Evolutionary conservation across 371 early-diverging fungal genomes (phyloP).

Genomic region (Lichtheimia hyalospora): DNA sequence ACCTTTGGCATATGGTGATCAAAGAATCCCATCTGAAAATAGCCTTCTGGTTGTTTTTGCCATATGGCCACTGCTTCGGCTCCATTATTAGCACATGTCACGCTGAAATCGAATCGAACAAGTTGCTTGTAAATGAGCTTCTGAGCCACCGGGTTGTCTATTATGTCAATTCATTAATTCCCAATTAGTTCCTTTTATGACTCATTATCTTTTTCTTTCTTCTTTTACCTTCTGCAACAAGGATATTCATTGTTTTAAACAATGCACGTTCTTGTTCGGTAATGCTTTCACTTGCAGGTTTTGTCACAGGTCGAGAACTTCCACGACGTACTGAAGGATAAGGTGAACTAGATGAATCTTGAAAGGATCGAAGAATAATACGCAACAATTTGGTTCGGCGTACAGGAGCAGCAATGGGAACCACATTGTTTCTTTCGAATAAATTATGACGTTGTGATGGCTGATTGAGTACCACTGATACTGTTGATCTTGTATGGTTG

Average conservation of each 20-base stretch:
- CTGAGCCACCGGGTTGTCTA: slow-evolving; percentile 51
- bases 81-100: slow-evolving; percentile 48
- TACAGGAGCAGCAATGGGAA: slow-evolving; percentile 54
- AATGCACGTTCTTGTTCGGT: slow-evolving; percentile 27
- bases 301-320: neutral
- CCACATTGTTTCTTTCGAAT: slow-evolving; percentile 18
- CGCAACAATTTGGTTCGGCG: slow-evolving; percentile 47
- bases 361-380: slow-evolving; percentile 3
- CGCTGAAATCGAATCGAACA: slow-evolving; percentile 38
- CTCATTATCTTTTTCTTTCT: neutral
- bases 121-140: slow-evolving; percentile 40
- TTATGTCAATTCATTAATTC: neutral
- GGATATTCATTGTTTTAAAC: slow-evolving; percentile 37
- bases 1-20: slow-evolving; percentile 55
- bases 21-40: slow-evolving; percentile 42
- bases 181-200: neutral
- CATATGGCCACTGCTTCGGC: slow-evolving; percentile 40
- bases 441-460: slow-evolving; percentile 6
- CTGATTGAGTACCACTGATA: too few species aligned
- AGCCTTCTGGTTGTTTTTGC: slow-evolving; percentile 26
- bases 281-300: slow-evolving; percentile 6
- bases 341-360: neutral
- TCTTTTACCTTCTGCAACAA: slow-evolving; percentile 46
- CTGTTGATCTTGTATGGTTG: too few species aligned
- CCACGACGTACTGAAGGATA: neutral